Conservation (phyloP, 208 protist species). For the Leptomonas pyrrhocoris region DNA sequence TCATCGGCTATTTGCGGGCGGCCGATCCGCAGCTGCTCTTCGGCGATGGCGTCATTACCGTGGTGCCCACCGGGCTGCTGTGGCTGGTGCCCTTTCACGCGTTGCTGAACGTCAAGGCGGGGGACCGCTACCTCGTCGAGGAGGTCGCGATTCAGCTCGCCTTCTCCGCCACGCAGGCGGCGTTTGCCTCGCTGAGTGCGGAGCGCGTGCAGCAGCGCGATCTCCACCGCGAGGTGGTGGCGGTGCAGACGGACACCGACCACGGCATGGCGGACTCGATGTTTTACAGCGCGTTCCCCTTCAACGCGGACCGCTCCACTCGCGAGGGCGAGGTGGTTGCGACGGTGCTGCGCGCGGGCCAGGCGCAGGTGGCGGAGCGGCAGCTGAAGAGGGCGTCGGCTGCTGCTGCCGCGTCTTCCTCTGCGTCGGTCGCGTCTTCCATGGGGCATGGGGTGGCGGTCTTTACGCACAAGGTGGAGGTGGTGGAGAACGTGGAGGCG, state of each 20-base stretch:
- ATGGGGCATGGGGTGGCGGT: constrained; percentile 12
- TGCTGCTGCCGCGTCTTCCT: neutral
- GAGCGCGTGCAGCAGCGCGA: constrained; percentile 63
- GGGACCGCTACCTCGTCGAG: constrained; percentile 83
- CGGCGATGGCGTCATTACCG: constrained; percentile 66
- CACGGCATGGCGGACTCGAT: constrained; percentile 14
- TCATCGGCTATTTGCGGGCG: constrained; percentile 81
- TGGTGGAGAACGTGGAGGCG: constrained; percentile 58
- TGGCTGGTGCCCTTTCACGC: constrained; percentile 90
- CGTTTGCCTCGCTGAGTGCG: constrained; percentile 64
- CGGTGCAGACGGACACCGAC: constrained; percentile 58
- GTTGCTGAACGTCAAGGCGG: constrained; percentile 65
- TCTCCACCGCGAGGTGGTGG: constrained; percentile 66
- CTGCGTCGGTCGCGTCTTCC: neutral
- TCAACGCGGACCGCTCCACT: constrained; percentile 65
- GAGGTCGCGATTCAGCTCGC: constrained; percentile 78
- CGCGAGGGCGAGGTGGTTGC: constrained; percentile 63
- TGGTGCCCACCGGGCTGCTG: constrained; percentile 78
- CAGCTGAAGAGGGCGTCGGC: constrained; percentile 10
- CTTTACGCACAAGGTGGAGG: constrained; percentile 42
- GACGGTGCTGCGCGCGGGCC: constrained; percentile 33
- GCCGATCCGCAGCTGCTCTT: constrained; percentile 60
- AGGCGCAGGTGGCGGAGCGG: constrained; percentile 21
- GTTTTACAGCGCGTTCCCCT: constrained; percentile 51
- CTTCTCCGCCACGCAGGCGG: constrained; percentile 84